Base-by-base conservation (phyloP, 2,329 filamentous ascomycete genomes). In the Tolypocladium sp. region DNA sequence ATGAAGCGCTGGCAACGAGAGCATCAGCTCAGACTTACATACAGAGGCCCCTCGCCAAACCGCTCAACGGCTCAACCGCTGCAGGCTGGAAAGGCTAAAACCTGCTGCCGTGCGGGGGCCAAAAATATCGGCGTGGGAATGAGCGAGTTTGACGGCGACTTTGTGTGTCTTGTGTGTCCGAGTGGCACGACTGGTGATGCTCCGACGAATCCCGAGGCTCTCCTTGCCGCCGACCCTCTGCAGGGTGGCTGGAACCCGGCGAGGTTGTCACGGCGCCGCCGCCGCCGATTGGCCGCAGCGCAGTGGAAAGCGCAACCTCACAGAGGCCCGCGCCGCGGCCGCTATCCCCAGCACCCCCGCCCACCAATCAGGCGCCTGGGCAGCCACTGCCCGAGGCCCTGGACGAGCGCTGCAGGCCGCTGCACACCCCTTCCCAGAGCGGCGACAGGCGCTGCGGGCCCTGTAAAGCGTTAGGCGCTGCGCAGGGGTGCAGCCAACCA, bases 171-270 rank as follows among this genome's bases (percentile, higher is more conserved):
- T 49, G 44, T 3, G 22, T 20, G 44, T 30, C 44, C 44, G 42
- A 30, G 30, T n/a, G 33, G 30, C 41, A 57, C 40, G 42, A 9
- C 55, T 3, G 42, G 25, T 10, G 49, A 53, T 37, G 49, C 37
- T 53, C 42, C 61, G 55, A 65, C 70, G 69, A 73, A 73, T 71
- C 68, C 66, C 55, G 63, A 59, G 37, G 62, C 65, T 59, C 64
- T 65, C 68, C 67, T 80, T 79, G 72, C 78, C 78, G 78, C 78
- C 77, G 74, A 66, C 66, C 70, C 71, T 70, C 71, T 71, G 71
- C 64, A 63, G 56, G 63, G 67, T 69, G 52, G 58, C 57, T 49
- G 57, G 52, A 22, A 2, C 44, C 6, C 25, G 6, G 44, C 46
- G 25, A n/a, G 25, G 49, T 53, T 30, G 49, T 53, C 49, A 53